Evolutionary conservation across 2,329 filamentous ascomycete genomes (phyloP).

Genomic region (Colletotrichum liaoningense): DNA sequence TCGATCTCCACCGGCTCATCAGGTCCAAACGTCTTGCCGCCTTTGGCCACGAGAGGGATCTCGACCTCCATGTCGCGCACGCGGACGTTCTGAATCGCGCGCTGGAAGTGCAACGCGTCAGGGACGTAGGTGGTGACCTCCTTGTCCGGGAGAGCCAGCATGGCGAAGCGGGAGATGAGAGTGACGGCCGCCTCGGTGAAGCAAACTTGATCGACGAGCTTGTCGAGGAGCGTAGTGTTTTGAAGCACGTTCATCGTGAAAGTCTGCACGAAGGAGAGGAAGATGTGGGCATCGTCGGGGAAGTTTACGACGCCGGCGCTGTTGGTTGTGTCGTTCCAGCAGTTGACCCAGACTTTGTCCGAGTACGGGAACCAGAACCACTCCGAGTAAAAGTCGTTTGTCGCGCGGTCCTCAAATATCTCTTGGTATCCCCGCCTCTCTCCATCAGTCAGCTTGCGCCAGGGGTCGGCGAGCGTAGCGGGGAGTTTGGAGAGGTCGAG

Average conservation of each 20-base stretch:
- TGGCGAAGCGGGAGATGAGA: neutral
- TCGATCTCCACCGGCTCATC: neutral
- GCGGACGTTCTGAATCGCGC: neutral
- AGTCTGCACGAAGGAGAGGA: neutral
- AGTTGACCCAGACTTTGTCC: slow-evolving; percentile 41
- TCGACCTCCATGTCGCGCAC: neutral
- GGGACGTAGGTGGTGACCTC: neutral
- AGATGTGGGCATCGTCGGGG: neutral
- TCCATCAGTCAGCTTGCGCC: neutral
- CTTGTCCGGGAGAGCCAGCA: neutral
- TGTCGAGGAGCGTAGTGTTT: neutral
- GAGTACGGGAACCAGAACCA: slow-evolving; percentile 64
- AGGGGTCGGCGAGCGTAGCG: neutral
- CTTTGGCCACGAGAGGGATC: neutral
- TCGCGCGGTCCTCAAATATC: slow-evolving; percentile 51
- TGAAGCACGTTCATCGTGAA: neutral
- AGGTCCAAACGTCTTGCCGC: neutral
- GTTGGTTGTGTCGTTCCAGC: neutral
- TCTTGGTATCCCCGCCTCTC: slow-evolving; percentile 45
- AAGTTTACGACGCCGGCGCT: neutral
- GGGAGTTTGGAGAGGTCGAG: neutral
- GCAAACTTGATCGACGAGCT: neutral
- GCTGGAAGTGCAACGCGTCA: neutral
- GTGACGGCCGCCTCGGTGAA: neutral
- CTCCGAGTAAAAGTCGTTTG: slow-evolving; percentile 56